Percentiles rank a stretch among this genome's conserved stretches.
Evolutionary conservation across 1,284 basidiomycete species (phyloP).

Genomic region (Prillingera fragicola): DNA sequence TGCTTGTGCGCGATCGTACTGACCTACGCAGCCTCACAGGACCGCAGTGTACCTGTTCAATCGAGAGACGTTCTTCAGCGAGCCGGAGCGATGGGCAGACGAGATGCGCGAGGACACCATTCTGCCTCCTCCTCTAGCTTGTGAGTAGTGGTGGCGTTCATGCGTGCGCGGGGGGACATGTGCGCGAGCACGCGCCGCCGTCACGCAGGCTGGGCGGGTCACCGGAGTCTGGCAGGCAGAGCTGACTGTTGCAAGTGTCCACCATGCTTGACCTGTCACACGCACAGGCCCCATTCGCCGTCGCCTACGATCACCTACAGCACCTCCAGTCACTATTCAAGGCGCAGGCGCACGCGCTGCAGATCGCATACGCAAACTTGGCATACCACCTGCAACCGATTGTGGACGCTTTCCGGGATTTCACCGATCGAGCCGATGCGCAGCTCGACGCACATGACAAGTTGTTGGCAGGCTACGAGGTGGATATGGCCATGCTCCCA

Average conservation of each 20-base stretch:
- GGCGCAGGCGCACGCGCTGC: slow-evolving; percentile 35
- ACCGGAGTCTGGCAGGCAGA: neutral
- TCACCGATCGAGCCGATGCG: slow-evolving; percentile 27
- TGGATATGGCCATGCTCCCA: slow-evolving; percentile 40
- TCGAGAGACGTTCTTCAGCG: slow-evolving; percentile 42
- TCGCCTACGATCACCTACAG: slow-evolving; percentile 37
- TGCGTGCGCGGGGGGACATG: too few species aligned
- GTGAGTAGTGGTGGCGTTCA: too few species aligned
- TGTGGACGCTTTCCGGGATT: slow-evolving; percentile 30
- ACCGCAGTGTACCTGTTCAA: slow-evolving; percentile 38
- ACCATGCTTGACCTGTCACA: slow-evolving; percentile 14
- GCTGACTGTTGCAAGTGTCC: slow-evolving; percentile 7
- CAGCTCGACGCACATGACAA: slow-evolving; percentile 32
- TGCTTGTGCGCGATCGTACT: neutral
- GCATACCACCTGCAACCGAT: slow-evolving; percentile 38
- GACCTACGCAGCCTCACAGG: slow-evolving; percentile 7
- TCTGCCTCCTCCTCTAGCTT: slow-evolving; percentile 33
- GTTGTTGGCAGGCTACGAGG: slow-evolving; percentile 27
- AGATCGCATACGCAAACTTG: slow-evolving; percentile 42
- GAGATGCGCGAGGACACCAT: slow-evolving; percentile 36
- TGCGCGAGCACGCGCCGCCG: too few species aligned
- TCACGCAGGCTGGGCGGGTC: too few species aligned
- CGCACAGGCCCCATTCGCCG: slow-evolving; percentile 36
- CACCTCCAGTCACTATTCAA: slow-evolving; percentile 42
- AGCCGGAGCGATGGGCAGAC: slow-evolving; percentile 35